These are phyloP conservation scores for Hyaloscypha bicolor DNA, from an alignment of 495 filamentous ascomycete genomes.

Conservation along the genomic window DNA sequence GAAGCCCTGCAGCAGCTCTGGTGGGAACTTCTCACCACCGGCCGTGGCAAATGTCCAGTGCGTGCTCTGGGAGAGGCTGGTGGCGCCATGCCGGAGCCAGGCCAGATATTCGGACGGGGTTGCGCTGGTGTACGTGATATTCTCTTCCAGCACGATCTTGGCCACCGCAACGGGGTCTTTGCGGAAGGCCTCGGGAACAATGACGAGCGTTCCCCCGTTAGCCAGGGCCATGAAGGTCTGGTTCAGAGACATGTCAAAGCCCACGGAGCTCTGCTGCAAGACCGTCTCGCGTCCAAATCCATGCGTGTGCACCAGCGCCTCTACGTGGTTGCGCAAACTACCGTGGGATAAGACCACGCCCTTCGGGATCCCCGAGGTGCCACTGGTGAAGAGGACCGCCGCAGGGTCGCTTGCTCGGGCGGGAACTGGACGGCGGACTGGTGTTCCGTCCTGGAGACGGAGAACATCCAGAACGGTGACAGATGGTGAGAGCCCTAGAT, in stretches of 20 bases:
- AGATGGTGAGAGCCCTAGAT: neutral
- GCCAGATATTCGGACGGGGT: conserved; percentile 29
- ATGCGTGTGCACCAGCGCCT: conserved; percentile 26
- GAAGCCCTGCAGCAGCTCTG: neutral
- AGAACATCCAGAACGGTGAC: neutral
- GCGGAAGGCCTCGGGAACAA: conserved; percentile 7
- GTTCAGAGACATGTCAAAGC: conserved; percentile 20
- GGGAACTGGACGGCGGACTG: neutral
- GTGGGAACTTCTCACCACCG: conserved; percentile 19
- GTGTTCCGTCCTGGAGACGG: neutral
- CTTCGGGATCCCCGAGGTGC: conserved; percentile 58
- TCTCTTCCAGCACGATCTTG: conserved; percentile 22
- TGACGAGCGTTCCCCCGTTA: conserved; percentile 18
- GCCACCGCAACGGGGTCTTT: conserved; percentile 16
- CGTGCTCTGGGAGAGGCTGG: neutral
- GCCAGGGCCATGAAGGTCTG: conserved; percentile 19
- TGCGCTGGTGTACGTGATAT: conserved; percentile 26
- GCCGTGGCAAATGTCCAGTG: conserved; percentile 12
- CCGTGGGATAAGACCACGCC: conserved; percentile 83
- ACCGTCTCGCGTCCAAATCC: conserved; percentile 6
- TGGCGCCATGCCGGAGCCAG: conserved; percentile 31
- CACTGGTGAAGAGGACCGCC: neutral
- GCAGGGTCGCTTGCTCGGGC: neutral
- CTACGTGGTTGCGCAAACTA: conserved; percentile 46
- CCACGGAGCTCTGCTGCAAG: conserved; percentile 23